Evolutionary conservation across 192 early-diverging fungal species (phyloP).

Genomic region (Umbelopsis isabellina): DNA sequence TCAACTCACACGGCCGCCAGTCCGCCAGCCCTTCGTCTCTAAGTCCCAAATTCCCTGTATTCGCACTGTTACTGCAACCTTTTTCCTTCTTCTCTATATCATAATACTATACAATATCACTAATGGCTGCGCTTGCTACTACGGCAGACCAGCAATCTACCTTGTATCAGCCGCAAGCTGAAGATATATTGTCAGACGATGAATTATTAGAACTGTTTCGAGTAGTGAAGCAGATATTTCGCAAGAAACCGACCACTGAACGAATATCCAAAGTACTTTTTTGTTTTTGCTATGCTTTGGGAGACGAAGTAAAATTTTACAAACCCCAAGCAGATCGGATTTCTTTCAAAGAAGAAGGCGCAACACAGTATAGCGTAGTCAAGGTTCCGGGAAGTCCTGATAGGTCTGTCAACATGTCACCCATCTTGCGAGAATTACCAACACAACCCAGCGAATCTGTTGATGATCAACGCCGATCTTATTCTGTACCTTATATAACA

Average conservation of each 20-base stretch:
- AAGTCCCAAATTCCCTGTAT: too few species aligned
- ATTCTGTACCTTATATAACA: neutral
- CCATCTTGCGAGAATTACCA: neutral
- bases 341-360: slow-evolving; percentile 23
- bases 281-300: slow-evolving; percentile 34
- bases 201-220: slow-evolving; percentile 39
- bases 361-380: neutral
- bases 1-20: too few species aligned
- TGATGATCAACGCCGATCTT: slow-evolving; percentile 3
- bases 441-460: neutral
- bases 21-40: too few species aligned
- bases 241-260: slow-evolving; percentile 32
- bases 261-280: slow-evolving; percentile 36
- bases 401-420: neutral
- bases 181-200: slow-evolving; percentile 42
- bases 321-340: slow-evolving; percentile 30
- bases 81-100: neutral
- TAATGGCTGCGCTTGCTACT: slow-evolving; percentile 17
- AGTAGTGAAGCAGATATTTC: slow-evolving; percentile 34
- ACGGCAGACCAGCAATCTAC: slow-evolving; percentile 6
- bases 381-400: slow-evolving; percentile 12
- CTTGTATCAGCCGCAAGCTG: slow-evolving; percentile 31
- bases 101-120: neutral
- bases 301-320: slow-evolving; percentile 30
- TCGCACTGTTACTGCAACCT: neutral